phyloP scores from a whole-genome alignment of 140 eudicot species.

The Oenanthe javanica region DNA sequence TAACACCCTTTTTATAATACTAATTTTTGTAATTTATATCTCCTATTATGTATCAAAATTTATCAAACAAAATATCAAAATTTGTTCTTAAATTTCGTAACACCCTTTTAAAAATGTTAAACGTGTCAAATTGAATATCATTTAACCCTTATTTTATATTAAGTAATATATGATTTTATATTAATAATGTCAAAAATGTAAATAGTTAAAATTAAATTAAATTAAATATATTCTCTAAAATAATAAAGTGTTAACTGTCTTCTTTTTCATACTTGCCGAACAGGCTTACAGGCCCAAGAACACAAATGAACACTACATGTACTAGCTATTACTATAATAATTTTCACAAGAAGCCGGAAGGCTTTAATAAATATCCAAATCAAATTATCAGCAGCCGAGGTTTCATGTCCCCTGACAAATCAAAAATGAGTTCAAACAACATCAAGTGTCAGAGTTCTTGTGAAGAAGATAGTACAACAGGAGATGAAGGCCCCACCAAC shows the following conservation, averaged over 20 bases:
- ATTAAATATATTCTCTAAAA: not conserved
- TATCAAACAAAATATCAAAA: too few species aligned
- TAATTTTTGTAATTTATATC: too few species aligned
- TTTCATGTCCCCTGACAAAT: constrained; percentile 1
- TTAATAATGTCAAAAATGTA: too few species aligned
- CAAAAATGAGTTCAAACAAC: constrained; percentile 10
- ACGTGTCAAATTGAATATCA: too few species aligned
- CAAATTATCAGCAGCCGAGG: not conserved
- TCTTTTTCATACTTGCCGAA: not conserved
- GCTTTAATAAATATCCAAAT: not conserved
- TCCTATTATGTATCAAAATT: too few species aligned
- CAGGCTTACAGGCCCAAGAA: not conserved
- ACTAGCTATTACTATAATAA: not conserved
- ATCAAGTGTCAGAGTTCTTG: not conserved
- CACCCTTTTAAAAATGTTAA: too few species aligned
- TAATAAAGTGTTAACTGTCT: not conserved
- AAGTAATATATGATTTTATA: too few species aligned
- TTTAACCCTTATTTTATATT: too few species aligned
- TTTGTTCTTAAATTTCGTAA: too few species aligned
- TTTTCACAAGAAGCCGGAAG: not conserved
- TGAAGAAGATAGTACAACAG: not conserved
- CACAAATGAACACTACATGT: not conserved
- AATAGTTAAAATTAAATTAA: too few species aligned
- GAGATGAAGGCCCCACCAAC: not conserved
- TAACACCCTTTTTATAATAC: too few species aligned